Conservation (phyloP, 805 yeast genomes). For the Maudiozyma saulgeensis region DNA sequence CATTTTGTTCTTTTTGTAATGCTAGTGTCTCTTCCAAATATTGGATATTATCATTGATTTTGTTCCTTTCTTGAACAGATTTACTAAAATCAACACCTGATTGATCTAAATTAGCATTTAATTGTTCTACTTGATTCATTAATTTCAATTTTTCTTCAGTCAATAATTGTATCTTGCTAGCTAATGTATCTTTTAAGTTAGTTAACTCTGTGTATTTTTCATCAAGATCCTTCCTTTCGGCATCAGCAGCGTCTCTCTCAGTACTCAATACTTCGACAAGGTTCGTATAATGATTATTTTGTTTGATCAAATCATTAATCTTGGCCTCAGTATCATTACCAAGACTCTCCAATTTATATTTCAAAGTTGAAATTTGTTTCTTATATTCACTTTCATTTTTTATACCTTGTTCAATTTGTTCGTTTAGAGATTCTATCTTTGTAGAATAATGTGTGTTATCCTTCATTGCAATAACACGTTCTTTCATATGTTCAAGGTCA, state of each 20-base stretch:
- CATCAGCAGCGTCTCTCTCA: conserved; percentile 35
- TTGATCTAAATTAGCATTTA: conserved; percentile 26
- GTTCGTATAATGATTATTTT: conserved; percentile 35
- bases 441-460: conserved; percentile 37
- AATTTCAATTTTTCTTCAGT: conserved; percentile 54
- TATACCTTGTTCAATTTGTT: conserved; percentile 44
- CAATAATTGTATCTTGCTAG: conserved; percentile 51
- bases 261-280: conserved; percentile 33
- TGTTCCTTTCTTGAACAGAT: conserved; percentile 16
- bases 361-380: conserved; percentile 53
- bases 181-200: conserved; percentile 47
- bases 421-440: conserved; percentile 46
- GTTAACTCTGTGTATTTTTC: conserved; percentile 37
- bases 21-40: conserved; percentile 24
- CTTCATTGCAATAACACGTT: conserved; percentile 33
- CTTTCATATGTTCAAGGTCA: conserved; percentile 44
- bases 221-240: conserved; percentile 38
- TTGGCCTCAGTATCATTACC: conserved; percentile 31
- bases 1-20: conserved; percentile 25
- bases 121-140: conserved; percentile 39
- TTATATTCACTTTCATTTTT: conserved; percentile 58
- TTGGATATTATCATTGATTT: conserved; percentile 12
- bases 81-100: conserved; percentile 9
- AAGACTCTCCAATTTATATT: conserved; percentile 50
- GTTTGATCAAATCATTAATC: conserved; percentile 32